Percentiles rank a stretch among this genome's conserved stretches.
Evolutionary conservation across 2,329 filamentous ascomycete genomes (phyloP).

Genomic region (Aureobasidium sp.): DNA sequence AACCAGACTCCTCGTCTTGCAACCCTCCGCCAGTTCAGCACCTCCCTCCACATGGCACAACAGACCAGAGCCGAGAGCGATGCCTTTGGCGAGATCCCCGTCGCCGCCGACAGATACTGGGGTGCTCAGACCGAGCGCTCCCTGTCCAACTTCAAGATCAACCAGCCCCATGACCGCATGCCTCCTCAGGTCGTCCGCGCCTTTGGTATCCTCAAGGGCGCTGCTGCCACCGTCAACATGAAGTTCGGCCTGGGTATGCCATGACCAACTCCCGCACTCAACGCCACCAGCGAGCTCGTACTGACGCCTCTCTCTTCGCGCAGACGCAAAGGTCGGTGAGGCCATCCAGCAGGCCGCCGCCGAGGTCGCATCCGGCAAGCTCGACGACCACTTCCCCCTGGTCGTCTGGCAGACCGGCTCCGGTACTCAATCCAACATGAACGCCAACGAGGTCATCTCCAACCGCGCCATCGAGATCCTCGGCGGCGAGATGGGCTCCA

Average conservation of each 20-base stretch:
- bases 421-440: conserved; percentile 99
- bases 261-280: neutral
- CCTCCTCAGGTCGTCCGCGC: conserved; percentile 84
- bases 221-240: conserved; percentile 93
- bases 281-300: neutral
- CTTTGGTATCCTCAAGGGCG: conserved; percentile 95
- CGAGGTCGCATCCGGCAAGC: conserved; percentile 88
- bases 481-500: conserved; percentile 85
- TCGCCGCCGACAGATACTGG: conserved; percentile 92
- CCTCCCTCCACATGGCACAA: conserved; percentile 27
- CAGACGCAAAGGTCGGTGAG: conserved; percentile 79
- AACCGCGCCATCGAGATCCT: conserved; percentile 98
- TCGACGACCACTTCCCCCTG: conserved; percentile 93
- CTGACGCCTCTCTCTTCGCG: neutral
- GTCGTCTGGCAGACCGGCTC: conserved; percentile 99
- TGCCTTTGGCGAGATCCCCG: conserved; percentile 95
- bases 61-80: conserved; percentile 79
- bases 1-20: conserved; percentile 1
- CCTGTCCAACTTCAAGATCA: conserved; percentile 96
- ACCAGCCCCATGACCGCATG: conserved; percentile 98
- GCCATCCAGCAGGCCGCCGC: conserved; percentile 91
- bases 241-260: conserved; percentile 73
- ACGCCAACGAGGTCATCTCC: conserved; percentile 99
- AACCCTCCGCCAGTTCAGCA: conserved; percentile 21
- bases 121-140: conserved; percentile 95